Evolutionary conservation across 768 basidiomycete genomes (phyloP), one percentile per base, ranked within the genome.

Genomic region (Rhodosporidiobolus odoratus): DNA sequence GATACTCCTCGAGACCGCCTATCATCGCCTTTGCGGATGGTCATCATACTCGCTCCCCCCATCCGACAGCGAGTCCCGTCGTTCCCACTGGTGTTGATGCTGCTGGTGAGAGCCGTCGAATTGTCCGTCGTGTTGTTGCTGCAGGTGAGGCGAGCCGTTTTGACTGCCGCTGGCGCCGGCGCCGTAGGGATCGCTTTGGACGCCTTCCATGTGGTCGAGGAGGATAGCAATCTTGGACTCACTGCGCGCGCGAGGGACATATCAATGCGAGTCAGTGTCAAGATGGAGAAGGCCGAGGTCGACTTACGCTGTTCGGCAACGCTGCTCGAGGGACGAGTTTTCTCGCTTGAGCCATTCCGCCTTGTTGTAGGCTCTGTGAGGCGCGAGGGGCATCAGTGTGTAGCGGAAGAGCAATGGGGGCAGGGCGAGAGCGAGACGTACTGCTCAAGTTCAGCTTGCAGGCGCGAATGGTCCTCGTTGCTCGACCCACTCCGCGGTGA

Each of bases 261-360:
- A 23, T 45, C 21, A 58, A 23, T 50, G 5, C 21, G 27, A 34
- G 41, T 21, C 1, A 19, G 40, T 21, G 30, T 13, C 40, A 23
- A n/a, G 5, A n/a, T 15, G 25, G 32, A 34, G 17, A 19, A 43
- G 40, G 25, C 21, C 21, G 41, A 23, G 52, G 23, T 6, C 9
- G 34, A 65, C 72, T 43, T 9, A 70, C 72, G 73, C 73, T 0
- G 61, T 60, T 12, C 61, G 62, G 58, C 72, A 75, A 4, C 75
- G 69, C 32, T 72, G 48, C 48, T 75, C 75, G 43, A 77, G 75
- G 6, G 82, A 84, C 25, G 85, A 83, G 79, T 92, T 93, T 78
- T 95, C 91, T 78, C 83, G 85, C 79, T 87, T 87, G 71, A 96
- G 85, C 79, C 88, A 88, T 80, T 94, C 91, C 45, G 90, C 56